Percentiles rank a stretch among this genome's conserved stretches.
Conservation (phyloP, 768 basidiomycete genomes). For the Phallus indusiatus region DNA sequence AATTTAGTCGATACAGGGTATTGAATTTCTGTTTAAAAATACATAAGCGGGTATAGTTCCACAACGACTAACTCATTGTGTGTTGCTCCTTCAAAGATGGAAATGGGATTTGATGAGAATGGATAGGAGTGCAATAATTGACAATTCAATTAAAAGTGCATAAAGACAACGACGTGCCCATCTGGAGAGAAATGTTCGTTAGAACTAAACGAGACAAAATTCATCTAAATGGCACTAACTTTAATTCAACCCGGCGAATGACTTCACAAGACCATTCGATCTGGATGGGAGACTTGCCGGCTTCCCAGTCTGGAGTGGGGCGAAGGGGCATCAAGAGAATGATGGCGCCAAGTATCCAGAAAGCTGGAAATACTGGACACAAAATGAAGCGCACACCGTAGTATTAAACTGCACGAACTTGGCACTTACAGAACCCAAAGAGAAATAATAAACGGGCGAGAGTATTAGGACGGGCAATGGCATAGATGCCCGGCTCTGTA, state of each 20-base stretch:
- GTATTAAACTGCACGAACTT: not conserved
- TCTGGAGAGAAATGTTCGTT: not conserved
- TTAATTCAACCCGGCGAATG: slow-evolving; percentile 6
- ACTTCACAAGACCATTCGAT: not conserved
- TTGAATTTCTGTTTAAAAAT: not conserved
- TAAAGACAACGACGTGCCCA: slow-evolving; percentile 6
- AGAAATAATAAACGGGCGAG: slow-evolving; percentile 5
- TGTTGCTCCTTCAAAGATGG: not conserved
- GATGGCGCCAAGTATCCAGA: slow-evolving; percentile 1
- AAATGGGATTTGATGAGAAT: not conserved
- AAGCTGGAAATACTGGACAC: slow-evolving; percentile 1
- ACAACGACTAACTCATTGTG: no score
- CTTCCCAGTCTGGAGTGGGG: slow-evolving; percentile 5
- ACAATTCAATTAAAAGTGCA: slow-evolving; percentile 3
- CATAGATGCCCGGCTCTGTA: not conserved
- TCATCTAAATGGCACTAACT: not conserved
- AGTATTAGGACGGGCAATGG: slow-evolving; percentile 1
- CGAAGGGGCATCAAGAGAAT: slow-evolving; percentile 5
- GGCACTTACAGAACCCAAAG: slow-evolving; percentile 3
- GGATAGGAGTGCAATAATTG: not conserved
- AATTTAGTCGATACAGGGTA: not conserved
- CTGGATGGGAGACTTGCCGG: not conserved
- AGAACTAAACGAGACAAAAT: not conserved
- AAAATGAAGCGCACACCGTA: not conserved
- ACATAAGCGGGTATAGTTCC: not conserved